phyloP scores from a whole-genome alignment of 208 protist genomes.

The Acanthamoeba polyphaga region DNA sequence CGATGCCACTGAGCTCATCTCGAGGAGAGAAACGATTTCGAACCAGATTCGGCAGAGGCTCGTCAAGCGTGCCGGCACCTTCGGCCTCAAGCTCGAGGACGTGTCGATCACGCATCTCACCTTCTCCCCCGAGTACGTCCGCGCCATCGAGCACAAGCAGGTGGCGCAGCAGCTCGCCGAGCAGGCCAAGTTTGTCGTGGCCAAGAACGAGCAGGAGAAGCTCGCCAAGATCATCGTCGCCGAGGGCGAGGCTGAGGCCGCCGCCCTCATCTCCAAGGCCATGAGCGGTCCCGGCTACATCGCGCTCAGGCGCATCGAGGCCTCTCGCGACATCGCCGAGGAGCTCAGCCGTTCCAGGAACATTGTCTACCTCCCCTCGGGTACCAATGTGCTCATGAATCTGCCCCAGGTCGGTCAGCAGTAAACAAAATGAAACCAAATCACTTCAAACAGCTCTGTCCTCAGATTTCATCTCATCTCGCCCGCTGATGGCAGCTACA shows the following conservation, averaged over 20 bases:
- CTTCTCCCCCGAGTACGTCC: slow-evolving; percentile 96
- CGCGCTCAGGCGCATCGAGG: slow-evolving; percentile 94
- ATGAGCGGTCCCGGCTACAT: slow-evolving; percentile 95
- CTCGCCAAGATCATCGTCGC: slow-evolving; percentile 94
- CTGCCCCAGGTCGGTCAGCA: background rate
- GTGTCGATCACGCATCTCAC: slow-evolving; percentile 93
- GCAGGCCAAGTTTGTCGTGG: slow-evolving; percentile 95
- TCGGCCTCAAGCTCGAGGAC: slow-evolving; percentile 60
- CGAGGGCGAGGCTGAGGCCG: slow-evolving; percentile 94
- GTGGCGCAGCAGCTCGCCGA: slow-evolving; percentile 97
- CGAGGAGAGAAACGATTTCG: slow-evolving; percentile 91
- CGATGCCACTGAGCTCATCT: slow-evolving; percentile 74
- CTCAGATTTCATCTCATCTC: too few relatives aligned
- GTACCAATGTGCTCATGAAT: slow-evolving; percentile 73
- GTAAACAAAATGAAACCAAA: background rate
- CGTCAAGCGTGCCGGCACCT: slow-evolving; percentile 62
- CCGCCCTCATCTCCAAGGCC: slow-evolving; percentile 94
- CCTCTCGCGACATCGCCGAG: slow-evolving; percentile 93
- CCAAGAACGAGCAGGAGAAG: slow-evolving; percentile 96
- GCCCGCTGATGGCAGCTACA: too few relatives aligned
- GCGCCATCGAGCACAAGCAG: slow-evolving; percentile 96
- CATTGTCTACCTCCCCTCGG: slow-evolving; percentile 71
- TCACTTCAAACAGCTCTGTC: too few relatives aligned
- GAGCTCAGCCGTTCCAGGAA: slow-evolving; percentile 89
- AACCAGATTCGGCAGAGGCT: slow-evolving; percentile 76